A percentile compares a stretch with the other conserved stretches of the same genome.
These are phyloP conservation scores for Cordyceps cicadae DNA, from an alignment of 2,329 filamentous ascomycete genomes.

Conservation along the genomic window DNA sequence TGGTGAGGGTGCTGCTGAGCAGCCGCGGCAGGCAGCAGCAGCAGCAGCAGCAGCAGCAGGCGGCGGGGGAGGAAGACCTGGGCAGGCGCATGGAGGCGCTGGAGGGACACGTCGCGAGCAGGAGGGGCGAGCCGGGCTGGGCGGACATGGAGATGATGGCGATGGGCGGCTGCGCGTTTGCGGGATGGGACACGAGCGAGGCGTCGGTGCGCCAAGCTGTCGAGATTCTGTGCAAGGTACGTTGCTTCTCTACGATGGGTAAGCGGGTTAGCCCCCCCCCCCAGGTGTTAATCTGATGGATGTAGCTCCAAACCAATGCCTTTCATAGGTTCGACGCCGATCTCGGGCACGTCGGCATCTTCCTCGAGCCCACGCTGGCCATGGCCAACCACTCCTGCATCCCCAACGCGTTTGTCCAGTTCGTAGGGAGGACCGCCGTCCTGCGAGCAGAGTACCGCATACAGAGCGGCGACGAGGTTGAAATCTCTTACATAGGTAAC, in stretches of 20 bases:
- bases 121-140: slow-evolving; percentile 31
- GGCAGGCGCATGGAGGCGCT: slow-evolving; percentile 30
- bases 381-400: slow-evolving; percentile 57
- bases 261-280: no score
- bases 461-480: slow-evolving; percentile 45
- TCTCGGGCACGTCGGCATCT: slow-evolving; percentile 44
- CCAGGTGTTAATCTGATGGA: background rate
- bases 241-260: background rate
- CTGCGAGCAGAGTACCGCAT: slow-evolving; percentile 44
- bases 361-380: slow-evolving; percentile 46
- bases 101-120: slow-evolving; percentile 37
- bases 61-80: slow-evolving; percentile 21
- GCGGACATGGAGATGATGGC: slow-evolving; percentile 42
- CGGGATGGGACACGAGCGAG: slow-evolving; percentile 29
- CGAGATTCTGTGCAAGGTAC: slow-evolving; percentile 46
- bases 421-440: slow-evolving; percentile 41
- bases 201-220: slow-evolving; percentile 32
- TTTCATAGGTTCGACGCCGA: slow-evolving; percentile 50
- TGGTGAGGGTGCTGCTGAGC: slow-evolving; percentile 42
- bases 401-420: slow-evolving; percentile 51
- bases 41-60: slow-evolving; percentile 18
- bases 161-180: slow-evolving; percentile 32
- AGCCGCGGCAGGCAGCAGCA: slow-evolving; percentile 10
- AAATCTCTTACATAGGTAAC: slow-evolving; percentile 53
- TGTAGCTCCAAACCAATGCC: slow-evolving; percentile 52